A percentile compares a stretch with the other conserved stretches of the same genome.
These are phyloP conservation scores for Cytospora piceae DNA, from an alignment of 2,329 filamentous ascomycete genomes.

Conservation along the genomic window DNA sequence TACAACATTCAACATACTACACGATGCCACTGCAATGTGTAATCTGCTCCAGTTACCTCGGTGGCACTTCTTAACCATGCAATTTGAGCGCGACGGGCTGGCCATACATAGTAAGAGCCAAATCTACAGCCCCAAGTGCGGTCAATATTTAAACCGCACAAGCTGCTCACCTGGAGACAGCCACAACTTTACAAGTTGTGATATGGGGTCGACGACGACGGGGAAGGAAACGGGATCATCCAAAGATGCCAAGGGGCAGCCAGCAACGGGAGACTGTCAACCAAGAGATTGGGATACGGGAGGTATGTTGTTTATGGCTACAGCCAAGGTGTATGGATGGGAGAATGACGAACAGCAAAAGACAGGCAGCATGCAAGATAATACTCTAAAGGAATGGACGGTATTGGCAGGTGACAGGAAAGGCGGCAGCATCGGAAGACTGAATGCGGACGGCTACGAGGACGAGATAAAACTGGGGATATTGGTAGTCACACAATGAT, in stretches of 20 bases:
- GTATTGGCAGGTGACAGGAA: neutral
- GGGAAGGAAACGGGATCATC: neutral
- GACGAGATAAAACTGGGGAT: neutral
- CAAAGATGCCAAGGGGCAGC: neutral
- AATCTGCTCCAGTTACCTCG: neutral
- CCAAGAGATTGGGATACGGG: neutral
- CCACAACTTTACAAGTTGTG: neutral
- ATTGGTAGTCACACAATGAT: neutral
- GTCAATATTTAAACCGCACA: neutral
- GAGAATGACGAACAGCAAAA: too few relatives aligned
- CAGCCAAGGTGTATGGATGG: too few relatives aligned
- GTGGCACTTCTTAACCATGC: neutral
- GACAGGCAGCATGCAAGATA: too few relatives aligned
- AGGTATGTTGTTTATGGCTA: neutral
- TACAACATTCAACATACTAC: neutral
- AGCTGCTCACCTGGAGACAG: neutral
- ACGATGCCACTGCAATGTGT: neutral
- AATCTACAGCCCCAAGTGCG: neutral
- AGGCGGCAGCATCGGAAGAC: neutral
- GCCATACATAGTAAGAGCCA: neutral
- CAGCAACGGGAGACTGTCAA: neutral
- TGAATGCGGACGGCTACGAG: neutral
- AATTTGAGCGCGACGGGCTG: neutral
- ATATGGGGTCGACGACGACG: neutral
- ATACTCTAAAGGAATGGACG: too few relatives aligned